phyloP scores from a whole-genome alignment of 805 yeast species.

The Suhomyces xylopsoci region DNA sequence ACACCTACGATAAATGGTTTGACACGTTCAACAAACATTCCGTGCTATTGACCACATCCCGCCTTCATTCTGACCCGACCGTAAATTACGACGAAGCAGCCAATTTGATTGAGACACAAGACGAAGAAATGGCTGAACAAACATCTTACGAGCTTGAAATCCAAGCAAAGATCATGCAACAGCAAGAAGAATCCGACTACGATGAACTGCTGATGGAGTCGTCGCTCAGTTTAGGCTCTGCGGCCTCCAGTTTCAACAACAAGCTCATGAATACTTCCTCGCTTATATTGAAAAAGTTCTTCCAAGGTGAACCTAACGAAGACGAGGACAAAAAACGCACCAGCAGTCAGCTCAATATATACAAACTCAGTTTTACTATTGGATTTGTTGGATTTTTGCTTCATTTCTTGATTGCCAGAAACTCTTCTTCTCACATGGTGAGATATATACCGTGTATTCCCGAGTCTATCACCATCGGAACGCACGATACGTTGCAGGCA shows the following conservation, averaged over 20 bases:
- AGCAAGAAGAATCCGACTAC: slow-evolving; percentile 22
- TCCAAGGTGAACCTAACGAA: slow-evolving; percentile 12
- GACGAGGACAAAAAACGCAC: slow-evolving; percentile 10
- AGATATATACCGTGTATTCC: background rate
- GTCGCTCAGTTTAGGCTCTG: slow-evolving; percentile 29
- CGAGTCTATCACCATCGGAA: background rate
- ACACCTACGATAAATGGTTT: slow-evolving; percentile 34
- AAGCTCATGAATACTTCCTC: slow-evolving; percentile 28
- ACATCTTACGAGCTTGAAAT: slow-evolving; percentile 22
- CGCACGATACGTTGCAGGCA: slow-evolving; percentile 9
- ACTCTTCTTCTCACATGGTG: slow-evolving; percentile 5
- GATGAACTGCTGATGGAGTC: slow-evolving; percentile 30
- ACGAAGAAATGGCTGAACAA: slow-evolving; percentile 30
- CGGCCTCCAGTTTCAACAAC: slow-evolving; percentile 26
- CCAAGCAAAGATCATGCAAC: slow-evolving; percentile 20
- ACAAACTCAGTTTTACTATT: slow-evolving; percentile 34
- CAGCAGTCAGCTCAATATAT: slow-evolving; percentile 17
- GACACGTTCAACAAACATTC: slow-evolving; percentile 30
- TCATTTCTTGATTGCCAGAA: slow-evolving; percentile 30
- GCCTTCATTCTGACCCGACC: slow-evolving; percentile 1
- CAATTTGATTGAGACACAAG: slow-evolving; percentile 25
- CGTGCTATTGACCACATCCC: slow-evolving; percentile 34
- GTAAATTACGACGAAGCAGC: background rate
- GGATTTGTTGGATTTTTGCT: slow-evolving; percentile 39
- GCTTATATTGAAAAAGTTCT: slow-evolving; percentile 27